A percentile compares a stretch with the other conserved stretches of the same genome.
Conservation (phyloP, 495 filamentous ascomycete species). For the Chaetomidium leptoderma region DNA sequence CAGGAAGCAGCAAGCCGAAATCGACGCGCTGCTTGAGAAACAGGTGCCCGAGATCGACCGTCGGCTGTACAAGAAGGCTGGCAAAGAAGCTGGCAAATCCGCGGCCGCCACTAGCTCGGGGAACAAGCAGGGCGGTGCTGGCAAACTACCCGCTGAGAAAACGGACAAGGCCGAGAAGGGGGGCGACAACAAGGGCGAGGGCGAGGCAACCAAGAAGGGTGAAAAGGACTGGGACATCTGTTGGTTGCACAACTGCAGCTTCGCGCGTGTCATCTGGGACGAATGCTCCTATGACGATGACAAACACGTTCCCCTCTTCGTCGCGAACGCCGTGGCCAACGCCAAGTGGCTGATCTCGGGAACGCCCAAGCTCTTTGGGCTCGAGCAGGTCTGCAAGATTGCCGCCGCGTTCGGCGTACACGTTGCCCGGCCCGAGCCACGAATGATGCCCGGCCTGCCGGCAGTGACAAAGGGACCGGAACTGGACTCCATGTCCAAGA, state of each 20-base stretch:
- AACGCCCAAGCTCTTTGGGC: conserved; percentile 56
- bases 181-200: background rate
- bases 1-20: background rate
- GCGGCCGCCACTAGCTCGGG: background rate
- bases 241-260: conserved; percentile 56
- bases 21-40: conserved; percentile 1
- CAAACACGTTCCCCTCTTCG: conserved; percentile 28
- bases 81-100: background rate
- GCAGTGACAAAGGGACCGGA: conserved; percentile 29
- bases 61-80: background rate
- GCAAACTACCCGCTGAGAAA: background rate
- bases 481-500: conserved; percentile 27
- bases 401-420: conserved; percentile 53
- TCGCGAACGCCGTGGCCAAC: conserved; percentile 40
- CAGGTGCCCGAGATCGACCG: conserved; percentile 14
- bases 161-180: background rate
- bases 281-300: conserved; percentile 59
- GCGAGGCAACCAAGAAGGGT: background rate
- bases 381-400: conserved; percentile 57
- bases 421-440: conserved; percentile 35
- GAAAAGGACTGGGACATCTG: background rate
- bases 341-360: conserved; percentile 66
- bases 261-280: conserved; percentile 61
- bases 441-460: conserved; percentile 34
- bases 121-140: background rate